Evolutionary conservation across 148 eudicot species (phyloP), one percentile per base, ranked within the genome.

Genomic region (Chenopodium album): DNA sequence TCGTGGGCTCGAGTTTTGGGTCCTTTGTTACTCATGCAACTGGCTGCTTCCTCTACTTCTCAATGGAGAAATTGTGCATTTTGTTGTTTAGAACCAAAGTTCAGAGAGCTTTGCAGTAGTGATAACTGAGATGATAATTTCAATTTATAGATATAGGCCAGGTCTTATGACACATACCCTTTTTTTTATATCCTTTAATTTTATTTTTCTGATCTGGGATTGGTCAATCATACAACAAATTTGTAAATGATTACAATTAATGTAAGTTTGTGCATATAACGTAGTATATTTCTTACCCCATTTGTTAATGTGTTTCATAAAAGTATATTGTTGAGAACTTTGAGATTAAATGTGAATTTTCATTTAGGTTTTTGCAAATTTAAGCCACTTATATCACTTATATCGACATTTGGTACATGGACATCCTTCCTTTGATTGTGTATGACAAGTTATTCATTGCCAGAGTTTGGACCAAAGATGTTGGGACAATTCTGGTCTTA

Each of bases 1-100:
- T 94, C 0, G 93, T 92, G 89, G 98, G 98, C 84, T 91, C 97
- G 76, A 94, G 94, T 65, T 94, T 94, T 67, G 97, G 98, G 22
- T 94, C 98, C 8, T 94, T 89, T 84, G 98, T 94, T 62, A 94
- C 98, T 71, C 98, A 94, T 70, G 86, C 97, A 23, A 91, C 97
- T 19, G 94, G 98, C 16, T 85, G 94, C 62, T 94, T 94, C 79
- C 89, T 92, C 32, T 94, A 94, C 87, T 94, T 94, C 62, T 92
- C 98, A 2, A 86, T 94, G 90, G 97, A 94, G 67, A 92, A 92
- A 69, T 80, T 92, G 26, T 87, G 89, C 86, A 84, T 94, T 83
- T 85, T 94, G 79, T 67, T 94, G 6, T 94, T 94, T 80, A 94
- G 87, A 84, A 94, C 98, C 31, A 92, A 92, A 81, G 96, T 94